These are phyloP conservation scores for Cnidoscolus chayamansa DNA, from an alignment of 441 rosid genomes.

Conservation along the genomic window DNA sequence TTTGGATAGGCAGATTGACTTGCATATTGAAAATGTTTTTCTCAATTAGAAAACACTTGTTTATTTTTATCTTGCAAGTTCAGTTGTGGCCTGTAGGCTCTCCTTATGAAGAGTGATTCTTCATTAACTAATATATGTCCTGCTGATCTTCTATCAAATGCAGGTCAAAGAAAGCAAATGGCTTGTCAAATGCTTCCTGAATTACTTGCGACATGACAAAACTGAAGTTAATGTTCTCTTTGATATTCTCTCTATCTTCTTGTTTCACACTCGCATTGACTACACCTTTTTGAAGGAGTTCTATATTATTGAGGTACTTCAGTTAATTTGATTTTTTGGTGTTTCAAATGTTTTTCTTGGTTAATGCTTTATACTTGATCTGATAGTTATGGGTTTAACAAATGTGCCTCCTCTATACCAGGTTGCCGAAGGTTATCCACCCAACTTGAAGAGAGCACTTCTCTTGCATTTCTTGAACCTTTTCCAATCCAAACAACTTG, in stretches of 20 bases:
- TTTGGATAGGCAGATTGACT: neutral
- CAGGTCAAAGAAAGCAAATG: constrained; percentile 99
- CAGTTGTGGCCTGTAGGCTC: neutral
- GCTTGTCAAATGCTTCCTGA: constrained; percentile 97
- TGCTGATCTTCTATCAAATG: constrained; percentile 24
- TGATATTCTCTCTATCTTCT: constrained; percentile 87
- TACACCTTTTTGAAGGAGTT: constrained; percentile 95
- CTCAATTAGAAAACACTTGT: neutral
- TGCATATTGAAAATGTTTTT: neutral
- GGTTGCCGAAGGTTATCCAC: constrained; percentile 94
- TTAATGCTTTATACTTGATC: constrained; percentile 1
- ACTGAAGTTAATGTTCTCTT: constrained; percentile 81
- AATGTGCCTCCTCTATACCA: constrained; percentile 33
- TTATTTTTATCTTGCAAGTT: constrained; percentile 2
- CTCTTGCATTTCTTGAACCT: constrained; percentile 80
- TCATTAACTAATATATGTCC: constrained; percentile 7
- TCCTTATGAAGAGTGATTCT: neutral
- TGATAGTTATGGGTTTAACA: neutral
- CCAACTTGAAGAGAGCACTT: constrained; percentile 74
- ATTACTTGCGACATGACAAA: constrained; percentile 81
- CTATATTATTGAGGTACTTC: constrained; percentile 87
- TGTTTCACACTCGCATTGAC: constrained; percentile 89
- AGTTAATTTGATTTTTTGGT: constrained; percentile 8
- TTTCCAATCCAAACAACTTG: constrained; percentile 87
- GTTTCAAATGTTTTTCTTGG: neutral